Conservation (phyloP, 345 rosid genomes). For the Theobroma cacao region DNA sequence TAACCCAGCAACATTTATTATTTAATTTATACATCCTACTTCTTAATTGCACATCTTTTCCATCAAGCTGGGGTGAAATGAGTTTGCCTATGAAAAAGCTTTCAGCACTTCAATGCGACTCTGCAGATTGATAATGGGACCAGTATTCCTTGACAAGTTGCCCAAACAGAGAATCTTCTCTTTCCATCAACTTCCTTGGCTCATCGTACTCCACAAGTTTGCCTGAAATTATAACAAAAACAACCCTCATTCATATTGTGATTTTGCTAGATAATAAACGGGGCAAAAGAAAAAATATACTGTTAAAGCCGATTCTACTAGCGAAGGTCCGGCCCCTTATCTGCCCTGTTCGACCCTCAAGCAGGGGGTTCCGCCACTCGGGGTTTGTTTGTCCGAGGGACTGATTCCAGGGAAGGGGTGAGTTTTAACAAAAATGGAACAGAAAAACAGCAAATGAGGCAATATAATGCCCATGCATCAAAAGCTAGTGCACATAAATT, state of each 20-base stretch:
- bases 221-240: slow-evolving; percentile 43
- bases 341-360: not conserved
- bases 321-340: not conserved
- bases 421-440: too few species aligned
- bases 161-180: slow-evolving; percentile 65
- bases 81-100: not conserved
- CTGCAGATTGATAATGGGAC: slow-evolving; percentile 71
- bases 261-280: not conserved
- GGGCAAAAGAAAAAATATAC: not conserved
- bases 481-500: not conserved
- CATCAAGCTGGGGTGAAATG: not conserved
- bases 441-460: not conserved
- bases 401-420: not conserved
- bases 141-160: slow-evolving; percentile 86
- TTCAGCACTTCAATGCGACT: slow-evolving; percentile 30
- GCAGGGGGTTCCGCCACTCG: not conserved
- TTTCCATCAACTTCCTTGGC: slow-evolving; percentile 64
- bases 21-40: not conserved
- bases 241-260: not conserved
- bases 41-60: not conserved
- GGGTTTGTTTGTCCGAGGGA: not conserved
- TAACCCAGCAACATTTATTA: too few species aligned
- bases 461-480: not conserved
- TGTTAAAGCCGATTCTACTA: too few species aligned
- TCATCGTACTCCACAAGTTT: slow-evolving; percentile 73